phyloP scores from a whole-genome alignment of 495 filamentous ascomycete genomes.

The Lentithecium fluviatile region DNA sequence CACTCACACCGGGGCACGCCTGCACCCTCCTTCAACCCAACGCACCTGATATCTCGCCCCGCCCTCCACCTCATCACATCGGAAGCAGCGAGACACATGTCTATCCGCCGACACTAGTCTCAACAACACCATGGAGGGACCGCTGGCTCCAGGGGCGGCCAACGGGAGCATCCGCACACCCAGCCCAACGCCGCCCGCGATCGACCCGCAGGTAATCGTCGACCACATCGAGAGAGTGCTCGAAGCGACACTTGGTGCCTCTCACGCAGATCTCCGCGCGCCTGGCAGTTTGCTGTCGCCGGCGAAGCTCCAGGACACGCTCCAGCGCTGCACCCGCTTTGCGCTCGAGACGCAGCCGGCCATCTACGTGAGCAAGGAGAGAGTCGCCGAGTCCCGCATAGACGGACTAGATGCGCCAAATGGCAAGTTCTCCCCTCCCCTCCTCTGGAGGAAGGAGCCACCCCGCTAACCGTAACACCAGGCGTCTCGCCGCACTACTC shows the following conservation, averaged over 20 bases:
- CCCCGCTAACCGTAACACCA: slow-evolving; percentile 32
- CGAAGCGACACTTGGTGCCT: slow-evolving; percentile 81
- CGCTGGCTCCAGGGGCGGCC: slow-evolving; percentile 38
- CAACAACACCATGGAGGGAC: slow-evolving; percentile 43
- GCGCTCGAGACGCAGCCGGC: slow-evolving; percentile 81
- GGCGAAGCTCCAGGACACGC: slow-evolving; percentile 67
- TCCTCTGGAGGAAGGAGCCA: slow-evolving; percentile 8
- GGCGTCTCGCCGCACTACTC: slow-evolving; percentile 53
- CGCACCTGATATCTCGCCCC: background rate
- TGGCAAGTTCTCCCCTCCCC: slow-evolving; percentile 40
- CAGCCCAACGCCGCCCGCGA: slow-evolving; percentile 44
- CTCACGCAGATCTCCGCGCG: slow-evolving; percentile 72
- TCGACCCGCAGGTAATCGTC: slow-evolving; percentile 64
- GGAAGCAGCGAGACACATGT: slow-evolving; percentile 33
- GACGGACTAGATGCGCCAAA: slow-evolving; percentile 53
- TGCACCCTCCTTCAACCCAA: slow-evolving; percentile 7
- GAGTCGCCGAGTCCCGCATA: slow-evolving; percentile 43
- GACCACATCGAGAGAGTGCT: slow-evolving; percentile 78
- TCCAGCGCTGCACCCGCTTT: slow-evolving; percentile 84
- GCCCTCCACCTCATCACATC: background rate
- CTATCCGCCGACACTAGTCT: slow-evolving; percentile 14
- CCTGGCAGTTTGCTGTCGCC: slow-evolving; percentile 79
- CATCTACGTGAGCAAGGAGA: slow-evolving; percentile 86
- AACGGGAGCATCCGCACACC: slow-evolving; percentile 41
- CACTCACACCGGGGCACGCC: slow-evolving; percentile 1